Conservation (phyloP, 257 asterid genomes). For the Solanum appendiculatum region DNA sequence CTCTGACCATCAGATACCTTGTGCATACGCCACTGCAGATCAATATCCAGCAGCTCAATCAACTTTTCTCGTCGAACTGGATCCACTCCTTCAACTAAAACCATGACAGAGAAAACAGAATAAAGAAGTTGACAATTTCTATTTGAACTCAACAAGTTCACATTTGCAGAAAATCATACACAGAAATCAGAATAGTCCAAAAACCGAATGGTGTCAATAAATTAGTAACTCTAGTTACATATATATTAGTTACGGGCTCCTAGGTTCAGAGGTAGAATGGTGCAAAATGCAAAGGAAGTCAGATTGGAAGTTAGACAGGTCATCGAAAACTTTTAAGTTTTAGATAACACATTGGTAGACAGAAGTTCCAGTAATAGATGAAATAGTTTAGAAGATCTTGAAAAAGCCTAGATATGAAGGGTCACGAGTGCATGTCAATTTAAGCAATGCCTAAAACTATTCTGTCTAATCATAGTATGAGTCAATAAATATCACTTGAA, state of each 20-base stretch:
- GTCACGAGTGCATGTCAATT: not conserved
- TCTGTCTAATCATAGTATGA: not conserved
- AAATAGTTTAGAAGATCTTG: not conserved
- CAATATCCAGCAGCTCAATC: slow-evolving; percentile 76
- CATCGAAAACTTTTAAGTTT: not conserved
- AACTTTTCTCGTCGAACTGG: slow-evolving; percentile 81
- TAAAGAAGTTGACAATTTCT: not conserved
- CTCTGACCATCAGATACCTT: slow-evolving; percentile 99
- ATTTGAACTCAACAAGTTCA: not conserved
- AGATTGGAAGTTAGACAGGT: not conserved
- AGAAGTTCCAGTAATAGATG: not conserved
- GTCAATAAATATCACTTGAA: not conserved
- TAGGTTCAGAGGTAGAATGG: not conserved
- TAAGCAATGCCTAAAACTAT: not conserved
- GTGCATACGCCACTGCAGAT: slow-evolving; percentile 95
- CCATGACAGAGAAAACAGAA: slow-evolving; percentile 3
- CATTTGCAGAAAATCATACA: not conserved
- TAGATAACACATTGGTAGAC: not conserved
- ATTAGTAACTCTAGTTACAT: not conserved
- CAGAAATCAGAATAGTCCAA: not conserved
- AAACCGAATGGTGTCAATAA: not conserved
- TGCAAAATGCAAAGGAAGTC: not conserved
- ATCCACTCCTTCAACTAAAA: slow-evolving; percentile 89
- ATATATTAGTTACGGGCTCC: not conserved
- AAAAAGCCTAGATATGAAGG: not conserved